Percentiles rank a stretch among this genome's conserved stretches.
Evolutionary conservation across 176 grass and related monocot genomes (phyloP).

Genomic region (Elaeis guineensis): DNA sequence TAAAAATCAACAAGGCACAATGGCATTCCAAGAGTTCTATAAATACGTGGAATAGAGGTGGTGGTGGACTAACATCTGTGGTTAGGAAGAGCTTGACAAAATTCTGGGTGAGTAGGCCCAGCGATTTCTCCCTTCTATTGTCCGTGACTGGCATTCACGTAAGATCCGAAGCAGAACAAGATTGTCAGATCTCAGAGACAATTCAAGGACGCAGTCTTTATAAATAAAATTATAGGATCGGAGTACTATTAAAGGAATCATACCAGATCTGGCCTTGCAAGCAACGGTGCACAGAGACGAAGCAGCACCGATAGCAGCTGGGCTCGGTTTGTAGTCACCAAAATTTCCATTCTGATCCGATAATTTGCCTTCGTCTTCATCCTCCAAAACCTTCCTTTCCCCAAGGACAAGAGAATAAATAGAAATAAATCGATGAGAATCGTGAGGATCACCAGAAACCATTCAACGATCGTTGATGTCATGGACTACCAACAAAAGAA

Average conservation of each 20-base stretch:
- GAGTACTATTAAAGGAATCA: not conserved
- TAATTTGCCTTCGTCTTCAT: slow-evolving; percentile 54
- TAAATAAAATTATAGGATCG: not conserved
- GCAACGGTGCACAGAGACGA: slow-evolving; percentile 5
- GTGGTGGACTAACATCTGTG: slow-evolving; percentile 40
- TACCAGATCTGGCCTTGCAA: slow-evolving; percentile 55
- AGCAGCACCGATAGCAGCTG: slow-evolving; percentile 2
- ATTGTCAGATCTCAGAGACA: too few species aligned
- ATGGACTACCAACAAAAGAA: too few species aligned
- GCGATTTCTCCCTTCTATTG: slow-evolving; percentile 80
- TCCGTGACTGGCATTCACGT: slow-evolving; percentile 18
- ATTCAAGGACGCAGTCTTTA: too few species aligned
- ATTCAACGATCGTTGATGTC: too few species aligned
- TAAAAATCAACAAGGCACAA: too few species aligned
- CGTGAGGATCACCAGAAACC: too few species aligned
- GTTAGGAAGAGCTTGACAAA: slow-evolving; percentile 92
- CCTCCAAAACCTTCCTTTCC: slow-evolving; percentile 39
- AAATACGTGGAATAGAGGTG: not conserved
- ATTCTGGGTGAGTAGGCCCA: slow-evolving; percentile 81
- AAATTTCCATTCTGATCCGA: slow-evolving; percentile 33
- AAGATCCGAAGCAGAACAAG: too few species aligned
- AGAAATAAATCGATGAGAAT: too few species aligned
- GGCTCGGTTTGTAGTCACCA: slow-evolving; percentile 43
- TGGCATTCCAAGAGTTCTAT: too few species aligned
- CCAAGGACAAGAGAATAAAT: not conserved